Conservation (phyloP, 768 basidiomycete genomes). For the Mycena galericulata region DNA sequence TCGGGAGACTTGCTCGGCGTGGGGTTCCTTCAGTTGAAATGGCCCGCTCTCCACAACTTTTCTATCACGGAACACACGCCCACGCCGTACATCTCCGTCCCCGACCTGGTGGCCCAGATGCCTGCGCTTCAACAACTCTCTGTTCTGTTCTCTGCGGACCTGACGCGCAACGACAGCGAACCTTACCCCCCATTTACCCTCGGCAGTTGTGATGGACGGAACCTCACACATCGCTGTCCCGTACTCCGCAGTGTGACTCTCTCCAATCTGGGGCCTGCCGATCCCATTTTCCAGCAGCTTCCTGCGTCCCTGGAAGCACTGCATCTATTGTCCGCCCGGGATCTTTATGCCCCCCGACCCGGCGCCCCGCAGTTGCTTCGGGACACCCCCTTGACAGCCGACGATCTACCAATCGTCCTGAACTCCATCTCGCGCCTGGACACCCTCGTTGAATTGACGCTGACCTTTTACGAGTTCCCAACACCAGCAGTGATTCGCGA, state of each 20-base stretch:
- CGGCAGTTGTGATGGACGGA: neutral
- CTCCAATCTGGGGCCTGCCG: neutral
- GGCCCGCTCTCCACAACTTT: constrained; percentile 3
- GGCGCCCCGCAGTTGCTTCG: neutral
- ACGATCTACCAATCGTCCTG: neutral
- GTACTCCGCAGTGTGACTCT: neutral
- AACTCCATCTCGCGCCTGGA: neutral
- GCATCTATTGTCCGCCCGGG: neutral
- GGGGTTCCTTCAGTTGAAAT: neutral
- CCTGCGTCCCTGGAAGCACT: neutral
- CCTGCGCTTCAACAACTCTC: neutral
- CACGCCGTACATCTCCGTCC: constrained; percentile 5
- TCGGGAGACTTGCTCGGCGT: neutral
- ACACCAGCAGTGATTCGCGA: neutral
- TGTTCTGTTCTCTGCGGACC: neutral
- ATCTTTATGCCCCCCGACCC: neutral
- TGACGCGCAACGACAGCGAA: neutral
- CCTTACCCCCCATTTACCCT: neutral
- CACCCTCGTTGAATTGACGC: neutral
- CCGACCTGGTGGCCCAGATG: neutral
- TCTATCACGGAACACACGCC: constrained; percentile 1
- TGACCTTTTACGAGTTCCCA: neutral
- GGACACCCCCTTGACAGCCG: neutral
- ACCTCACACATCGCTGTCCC: neutral
- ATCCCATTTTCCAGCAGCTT: constrained; percentile 1